Conservation (phyloP, 2,329 filamentous ascomycete species). For the Neospermospora avenae region DNA sequence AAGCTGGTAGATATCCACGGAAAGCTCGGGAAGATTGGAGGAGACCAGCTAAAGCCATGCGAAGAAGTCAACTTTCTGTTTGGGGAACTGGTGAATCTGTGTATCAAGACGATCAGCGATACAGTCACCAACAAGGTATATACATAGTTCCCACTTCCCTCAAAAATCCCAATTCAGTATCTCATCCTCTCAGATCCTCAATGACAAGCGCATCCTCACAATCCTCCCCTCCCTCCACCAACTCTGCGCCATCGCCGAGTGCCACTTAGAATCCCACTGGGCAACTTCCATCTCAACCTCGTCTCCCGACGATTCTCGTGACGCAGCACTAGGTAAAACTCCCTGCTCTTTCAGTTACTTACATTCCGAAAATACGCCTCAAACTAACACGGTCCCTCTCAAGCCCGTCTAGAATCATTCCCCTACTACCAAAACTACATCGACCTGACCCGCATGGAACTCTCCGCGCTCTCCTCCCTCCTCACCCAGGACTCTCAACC, state of each 20-base stretch:
- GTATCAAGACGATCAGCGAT: conserved; percentile 22
- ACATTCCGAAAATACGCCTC: conserved; percentile 14
- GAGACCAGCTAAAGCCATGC: conserved; percentile 32
- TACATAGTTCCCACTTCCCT: neutral
- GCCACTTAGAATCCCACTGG: conserved; percentile 45
- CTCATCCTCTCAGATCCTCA: conserved; percentile 34
- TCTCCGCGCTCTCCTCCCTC: conserved; percentile 40
- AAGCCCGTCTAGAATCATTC: conserved; percentile 38
- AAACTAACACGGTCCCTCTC: no score
- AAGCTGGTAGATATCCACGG: neutral
- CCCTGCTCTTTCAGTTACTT: neutral
- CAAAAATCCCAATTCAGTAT: neutral
- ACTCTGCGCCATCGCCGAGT: conserved; percentile 45
- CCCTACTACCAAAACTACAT: conserved; percentile 50
- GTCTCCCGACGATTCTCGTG: neutral
- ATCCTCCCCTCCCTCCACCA: conserved; percentile 40
- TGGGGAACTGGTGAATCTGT: conserved; percentile 38
- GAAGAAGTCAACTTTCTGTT: conserved; percentile 37
- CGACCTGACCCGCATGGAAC: conserved; percentile 46
- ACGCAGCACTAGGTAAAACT: conserved; percentile 19
- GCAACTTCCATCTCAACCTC: conserved; percentile 35
- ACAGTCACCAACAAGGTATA: conserved; percentile 6
- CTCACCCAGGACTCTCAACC: conserved; percentile 1
- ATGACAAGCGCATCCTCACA: conserved; percentile 31
- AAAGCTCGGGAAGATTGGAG: neutral